These are phyloP conservation scores for Metschnikowia colocasiae DNA, from an alignment of 805 yeast genomes.

Conservation along the genomic window DNA sequence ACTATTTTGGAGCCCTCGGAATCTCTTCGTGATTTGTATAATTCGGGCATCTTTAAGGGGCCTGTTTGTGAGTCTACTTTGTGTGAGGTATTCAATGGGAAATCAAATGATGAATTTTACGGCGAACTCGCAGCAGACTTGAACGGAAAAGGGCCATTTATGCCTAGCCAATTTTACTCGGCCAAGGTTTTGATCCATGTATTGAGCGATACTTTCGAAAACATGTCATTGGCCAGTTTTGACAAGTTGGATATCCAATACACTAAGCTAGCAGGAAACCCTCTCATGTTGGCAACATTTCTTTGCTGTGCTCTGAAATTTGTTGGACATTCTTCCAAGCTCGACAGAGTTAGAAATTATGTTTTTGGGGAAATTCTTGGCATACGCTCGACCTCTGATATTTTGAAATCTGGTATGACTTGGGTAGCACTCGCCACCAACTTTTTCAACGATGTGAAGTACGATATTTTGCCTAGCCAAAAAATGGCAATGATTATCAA, in stretches of 20 bases:
- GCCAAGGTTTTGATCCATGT: conserved; percentile 26
- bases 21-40: background rate
- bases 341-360: conserved; percentile 54
- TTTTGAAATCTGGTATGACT: conserved; percentile 41
- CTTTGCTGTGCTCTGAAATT: conserved; percentile 35
- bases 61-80: background rate
- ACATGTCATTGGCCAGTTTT: conserved; percentile 19
- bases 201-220: conserved; percentile 28
- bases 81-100: conserved; percentile 6
- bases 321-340: conserved; percentile 31
- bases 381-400: conserved; percentile 36
- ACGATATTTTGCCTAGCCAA: conserved; percentile 55
- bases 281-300: conserved; percentile 28
- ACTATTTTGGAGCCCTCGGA: background rate
- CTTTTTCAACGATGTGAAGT: conserved; percentile 34
- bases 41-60: background rate
- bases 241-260: conserved; percentile 30
- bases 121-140: conserved; percentile 1
- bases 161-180: conserved; percentile 12
- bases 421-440: conserved; percentile 48
- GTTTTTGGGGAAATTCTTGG: conserved; percentile 67
- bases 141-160: conserved; percentile 14
- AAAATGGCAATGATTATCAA: conserved; percentile 60
- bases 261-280: conserved; percentile 29
- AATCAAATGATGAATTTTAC: background rate